These are phyloP conservation scores for Raddia guianensis DNA, from an alignment of 176 grass and related monocot genomes.

Conservation along the genomic window DNA sequence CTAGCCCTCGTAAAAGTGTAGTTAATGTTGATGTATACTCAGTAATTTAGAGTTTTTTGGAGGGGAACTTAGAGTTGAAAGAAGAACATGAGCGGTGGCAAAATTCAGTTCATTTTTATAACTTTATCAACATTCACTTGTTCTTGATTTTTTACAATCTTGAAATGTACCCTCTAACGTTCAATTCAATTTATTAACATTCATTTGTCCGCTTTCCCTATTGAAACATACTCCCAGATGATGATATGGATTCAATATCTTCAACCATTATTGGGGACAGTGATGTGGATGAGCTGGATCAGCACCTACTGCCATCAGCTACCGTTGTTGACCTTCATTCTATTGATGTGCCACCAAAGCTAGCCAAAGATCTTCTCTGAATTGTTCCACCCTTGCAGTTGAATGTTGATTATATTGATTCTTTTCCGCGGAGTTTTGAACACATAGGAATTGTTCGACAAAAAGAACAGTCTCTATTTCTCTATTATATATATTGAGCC, in stretches of 20 bases:
- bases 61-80: not conserved
- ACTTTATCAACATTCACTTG: not conserved
- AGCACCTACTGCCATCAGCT: constrained; percentile 48
- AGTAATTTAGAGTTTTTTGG: not conserved
- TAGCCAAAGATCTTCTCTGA: constrained; percentile 60
- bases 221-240: constrained; percentile 49
- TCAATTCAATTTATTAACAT: not conserved
- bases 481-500: not conserved
- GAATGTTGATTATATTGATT: constrained; percentile 40
- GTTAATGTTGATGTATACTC: not conserved
- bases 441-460: not conserved
- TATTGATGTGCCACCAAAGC: constrained; percentile 49
- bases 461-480: not conserved
- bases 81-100: not conserved
- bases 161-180: not conserved
- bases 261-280: constrained; percentile 61
- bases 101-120: not conserved
- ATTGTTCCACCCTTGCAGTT: not conserved
- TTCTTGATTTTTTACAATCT: constrained; percentile 1
- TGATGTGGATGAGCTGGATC: constrained; percentile 63
- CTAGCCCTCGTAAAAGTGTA: not conserved
- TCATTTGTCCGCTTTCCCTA: not conserved
- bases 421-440: constrained; percentile 25
- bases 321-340: constrained; percentile 43
- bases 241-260: constrained; percentile 62